Evolutionary conservation across 2,329 filamentous ascomycete species (phyloP).

Genomic region (Lecanoromycetidae sp.): DNA sequence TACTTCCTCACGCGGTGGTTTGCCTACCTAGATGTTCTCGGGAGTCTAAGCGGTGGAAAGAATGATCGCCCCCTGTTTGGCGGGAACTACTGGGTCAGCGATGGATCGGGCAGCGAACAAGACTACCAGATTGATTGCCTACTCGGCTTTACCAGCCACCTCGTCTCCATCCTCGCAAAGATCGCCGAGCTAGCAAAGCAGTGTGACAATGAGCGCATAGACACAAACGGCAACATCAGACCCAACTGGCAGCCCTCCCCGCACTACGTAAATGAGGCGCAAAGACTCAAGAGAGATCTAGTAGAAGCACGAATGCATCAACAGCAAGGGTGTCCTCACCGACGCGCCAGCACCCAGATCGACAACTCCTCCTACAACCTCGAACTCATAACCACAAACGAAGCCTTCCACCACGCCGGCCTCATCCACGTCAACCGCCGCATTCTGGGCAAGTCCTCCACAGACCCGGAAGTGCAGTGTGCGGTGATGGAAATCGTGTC

Average conservation of each 20-base stretch:
- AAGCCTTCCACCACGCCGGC: conserved; percentile 68
- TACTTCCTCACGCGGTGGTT: conserved; percentile 75
- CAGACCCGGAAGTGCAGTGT: conserved; percentile 48
- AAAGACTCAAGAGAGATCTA: conserved; percentile 49
- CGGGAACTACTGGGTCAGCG: conserved; percentile 37
- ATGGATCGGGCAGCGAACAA: conserved; percentile 22
- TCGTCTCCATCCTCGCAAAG: conserved; percentile 56
- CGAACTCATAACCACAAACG: conserved; percentile 60
- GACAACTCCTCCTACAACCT: conserved; percentile 42
- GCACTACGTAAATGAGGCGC: conserved; percentile 44
- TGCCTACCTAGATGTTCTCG: conserved; percentile 69
- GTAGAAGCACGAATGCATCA: conserved; percentile 39
- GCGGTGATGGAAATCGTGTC: conserved; percentile 52
- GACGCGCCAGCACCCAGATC: conserved; percentile 17
- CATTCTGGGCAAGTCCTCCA: conserved; percentile 50
- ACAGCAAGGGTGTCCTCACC: conserved; percentile 30
- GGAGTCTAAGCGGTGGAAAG: conserved; percentile 52
- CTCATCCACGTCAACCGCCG: conserved; percentile 64
- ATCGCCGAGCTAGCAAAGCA: conserved; percentile 59
- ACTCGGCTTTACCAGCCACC: conserved; percentile 63
- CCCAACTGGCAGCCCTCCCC: conserved; percentile 47
- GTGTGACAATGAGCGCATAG: conserved; percentile 55
- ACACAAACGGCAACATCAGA: conserved; percentile 38
- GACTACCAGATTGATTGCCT: conserved; percentile 67
- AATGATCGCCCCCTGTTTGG: conserved; percentile 40